Evolutionary conservation across 495 filamentous ascomycete species (phyloP), one percentile per base, ranked within the genome.

Genomic region (Podospora pseudoanserina): DNA sequence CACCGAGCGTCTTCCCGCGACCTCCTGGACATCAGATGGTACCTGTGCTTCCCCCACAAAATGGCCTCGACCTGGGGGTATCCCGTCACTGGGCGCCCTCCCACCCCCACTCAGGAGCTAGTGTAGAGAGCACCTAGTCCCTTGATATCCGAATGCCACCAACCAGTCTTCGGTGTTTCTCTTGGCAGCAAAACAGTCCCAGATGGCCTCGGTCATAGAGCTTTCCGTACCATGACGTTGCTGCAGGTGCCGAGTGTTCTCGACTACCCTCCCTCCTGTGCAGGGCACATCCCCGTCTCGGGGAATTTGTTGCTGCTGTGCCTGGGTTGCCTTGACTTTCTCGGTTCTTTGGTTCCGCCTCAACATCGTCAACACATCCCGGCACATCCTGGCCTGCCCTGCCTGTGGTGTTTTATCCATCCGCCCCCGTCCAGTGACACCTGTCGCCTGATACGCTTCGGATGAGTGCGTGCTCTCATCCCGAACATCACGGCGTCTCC

Each of bases 381-480:
- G 56, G 65, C 69, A 62, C 62, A 65, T 65, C 63, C n/a, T 60
- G 61, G 20, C 32, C 30, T 54, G n/a, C 39, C 65, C 68, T 72
- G 66, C 65, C 70, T 70, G 72, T 70, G 67, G 75, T 75, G 80
- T 82, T 82, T 83, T 79, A 82, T 70, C 79, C 77, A 65, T 62
- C 68, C 67, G 71, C 66, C 77, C 76, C 77, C 71, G 75, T 73
- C 74, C 66, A 70, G 58, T 65, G 69, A 72, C 73, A 74, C 75
- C 73, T 73, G 73, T 75, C 68, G 77, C 76, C 78, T 83, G 81
- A 83, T 71, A 82, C 81, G 76, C 77, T 67, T 77, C 80, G 81
- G 81, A 82, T 77, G 76, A 65, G 67, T 76, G 70, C 77, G 77
- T 68, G 64, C 19, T 74, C 72, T 69, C 73, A 67, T 81, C 80